Evolutionary conservation across 116 monocot species (phyloP), one percentile per base, ranked within the genome.

Genomic region (Papilionanthe hybrid): DNA sequence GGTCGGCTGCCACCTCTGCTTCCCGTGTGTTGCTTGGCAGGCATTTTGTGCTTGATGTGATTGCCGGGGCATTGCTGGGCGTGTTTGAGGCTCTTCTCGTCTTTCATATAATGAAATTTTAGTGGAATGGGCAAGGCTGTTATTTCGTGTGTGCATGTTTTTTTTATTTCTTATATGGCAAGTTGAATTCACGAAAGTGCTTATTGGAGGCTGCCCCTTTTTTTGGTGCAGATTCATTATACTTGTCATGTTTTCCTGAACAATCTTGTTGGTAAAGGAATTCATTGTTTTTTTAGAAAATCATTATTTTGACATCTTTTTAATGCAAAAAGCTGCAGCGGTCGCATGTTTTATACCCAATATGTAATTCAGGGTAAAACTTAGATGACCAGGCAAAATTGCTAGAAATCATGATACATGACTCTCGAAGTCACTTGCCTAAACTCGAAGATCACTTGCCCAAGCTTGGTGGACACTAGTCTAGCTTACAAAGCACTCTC

Each of bases 21-120:
- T 85, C 85, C 18, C 75, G 85, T 11, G 82, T 85, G 48, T 60
- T 82, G 41, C 78, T 85, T 5, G 85, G 85, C 18, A 78, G 85
- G 76, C 85, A 85, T 76, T 85, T 85, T 60, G 79, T 82, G 20
- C 53, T 78, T 15, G 85, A 85, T 47, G 85, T 85, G n/a, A 5
- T 82, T 19, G 79, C 85, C 50, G 85, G 85, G 30, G 82, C 85
- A 13, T 68, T 50, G 55, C 78, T 85, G 76, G 85, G 85, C 7
- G 79, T 79, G 30, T 27, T 76, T 27, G 85, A 85, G 68, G 85
- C 82, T 20, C 6, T 85, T 18, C 1, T 82, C 6, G 69, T 76
- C 19, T 65, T 75, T 45, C 50, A 68, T 30, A 79, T 78, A 22
- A 81, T 79, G n/a, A 73, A 42, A 5, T 13, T 73, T 73, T 73